phyloP scores from a whole-genome alignment of 1,284 basidiomycete species.

The Polyporus tsugae region DNA sequence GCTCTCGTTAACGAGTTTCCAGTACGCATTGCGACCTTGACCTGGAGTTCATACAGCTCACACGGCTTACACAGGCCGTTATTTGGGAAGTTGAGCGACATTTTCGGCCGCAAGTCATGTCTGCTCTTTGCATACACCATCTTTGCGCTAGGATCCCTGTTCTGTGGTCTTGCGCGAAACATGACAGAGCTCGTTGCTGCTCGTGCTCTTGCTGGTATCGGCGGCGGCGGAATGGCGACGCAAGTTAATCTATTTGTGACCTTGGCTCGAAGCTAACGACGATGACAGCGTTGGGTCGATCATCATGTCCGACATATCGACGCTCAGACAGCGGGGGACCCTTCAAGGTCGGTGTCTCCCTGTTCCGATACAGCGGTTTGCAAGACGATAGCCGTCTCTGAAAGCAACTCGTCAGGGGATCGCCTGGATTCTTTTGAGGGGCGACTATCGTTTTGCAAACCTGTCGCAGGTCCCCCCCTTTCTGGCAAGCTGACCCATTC shows the following conservation, averaged over 20 bases:
- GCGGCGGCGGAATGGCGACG: constrained; percentile 72
- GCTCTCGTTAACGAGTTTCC: constrained; percentile 66
- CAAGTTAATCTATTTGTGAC: constrained; percentile 41
- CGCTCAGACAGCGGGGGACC: constrained; percentile 64
- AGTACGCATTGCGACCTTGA: constrained; percentile 48
- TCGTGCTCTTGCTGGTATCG: constrained; percentile 68
- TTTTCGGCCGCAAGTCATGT: constrained; percentile 68
- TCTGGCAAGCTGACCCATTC: background rate
- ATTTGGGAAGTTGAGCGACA: constrained; percentile 72
- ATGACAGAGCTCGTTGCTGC: constrained; percentile 65
- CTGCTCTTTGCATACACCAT: constrained; percentile 62
- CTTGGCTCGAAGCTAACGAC: background rate
- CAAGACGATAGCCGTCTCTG: too few relatives aligned
- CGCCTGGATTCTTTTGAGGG: too few relatives aligned
- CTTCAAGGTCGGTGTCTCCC: constrained; percentile 59
- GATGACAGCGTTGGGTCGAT: constrained; percentile 61
- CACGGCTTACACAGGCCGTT: constrained; percentile 52
- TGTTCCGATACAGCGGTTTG: too few relatives aligned
- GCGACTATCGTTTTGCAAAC: too few relatives aligned
- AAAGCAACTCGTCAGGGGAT: too few relatives aligned
- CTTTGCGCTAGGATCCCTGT: constrained; percentile 61
- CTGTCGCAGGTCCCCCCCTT: background rate
- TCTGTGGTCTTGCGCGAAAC: constrained; percentile 60
- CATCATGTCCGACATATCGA: constrained; percentile 68
- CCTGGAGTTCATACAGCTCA: background rate